phyloP scores from a whole-genome alignment of 2,329 filamentous ascomycete species.

The Cladosporium sp. region DNA sequence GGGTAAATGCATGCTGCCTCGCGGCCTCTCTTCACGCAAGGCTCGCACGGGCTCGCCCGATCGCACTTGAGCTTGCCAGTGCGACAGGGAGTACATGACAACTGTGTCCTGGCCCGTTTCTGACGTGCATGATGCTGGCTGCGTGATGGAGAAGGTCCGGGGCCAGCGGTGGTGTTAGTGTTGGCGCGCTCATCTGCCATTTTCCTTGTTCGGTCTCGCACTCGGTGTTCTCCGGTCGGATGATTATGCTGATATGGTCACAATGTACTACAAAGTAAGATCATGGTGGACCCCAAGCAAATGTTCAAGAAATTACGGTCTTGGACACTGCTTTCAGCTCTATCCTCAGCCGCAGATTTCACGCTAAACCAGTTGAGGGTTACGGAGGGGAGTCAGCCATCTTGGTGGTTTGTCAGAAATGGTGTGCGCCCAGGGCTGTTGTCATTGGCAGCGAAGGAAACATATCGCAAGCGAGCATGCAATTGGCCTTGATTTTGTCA shows the following conservation, averaged over 20 bases:
- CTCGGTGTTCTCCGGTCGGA: background rate
- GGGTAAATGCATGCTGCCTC: conserved; percentile 37
- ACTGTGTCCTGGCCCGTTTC: conserved; percentile 41
- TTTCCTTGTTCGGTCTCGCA: background rate
- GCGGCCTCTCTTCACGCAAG: conserved; percentile 41
- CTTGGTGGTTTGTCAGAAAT: background rate
- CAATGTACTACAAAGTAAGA: conserved; percentile 1
- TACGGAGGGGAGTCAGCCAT: background rate
- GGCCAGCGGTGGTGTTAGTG: background rate
- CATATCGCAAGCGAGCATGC: background rate
- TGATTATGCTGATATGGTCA: background rate
- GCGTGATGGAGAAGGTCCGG: background rate
- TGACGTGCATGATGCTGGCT: conserved; percentile 34
- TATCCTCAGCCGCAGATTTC: conserved; percentile 4
- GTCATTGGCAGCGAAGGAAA: background rate
- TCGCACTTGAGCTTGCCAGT: conserved; percentile 43
- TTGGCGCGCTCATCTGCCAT: conserved; percentile 13
- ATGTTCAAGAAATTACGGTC: background rate
- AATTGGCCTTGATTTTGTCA: background rate
- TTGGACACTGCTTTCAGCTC: background rate
- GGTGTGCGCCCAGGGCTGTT: background rate
- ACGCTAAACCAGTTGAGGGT: background rate
- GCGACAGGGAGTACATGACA: conserved; percentile 41
- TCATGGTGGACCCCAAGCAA: background rate
- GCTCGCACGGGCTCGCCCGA: conserved; percentile 40